Conservation (phyloP, 1,284 basidiomycete species). For the Serendipita sp. region DNA sequence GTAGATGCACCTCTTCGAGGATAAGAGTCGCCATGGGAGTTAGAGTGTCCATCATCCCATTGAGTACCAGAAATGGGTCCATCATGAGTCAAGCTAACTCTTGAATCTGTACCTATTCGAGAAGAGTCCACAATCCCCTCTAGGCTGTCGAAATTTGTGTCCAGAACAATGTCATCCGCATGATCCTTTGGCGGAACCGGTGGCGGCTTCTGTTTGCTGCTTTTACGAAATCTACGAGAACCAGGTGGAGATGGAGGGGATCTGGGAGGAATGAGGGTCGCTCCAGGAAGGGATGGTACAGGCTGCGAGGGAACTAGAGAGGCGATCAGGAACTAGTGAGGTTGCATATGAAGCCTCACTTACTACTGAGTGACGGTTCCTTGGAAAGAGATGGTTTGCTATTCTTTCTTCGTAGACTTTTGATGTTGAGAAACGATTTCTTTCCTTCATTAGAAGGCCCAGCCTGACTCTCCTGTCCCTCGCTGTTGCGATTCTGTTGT, state of each 20-base stretch:
- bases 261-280: not conserved
- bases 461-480: not conserved
- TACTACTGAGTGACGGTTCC: not conserved
- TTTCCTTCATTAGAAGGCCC: not conserved
- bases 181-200: constrained; percentile 1
- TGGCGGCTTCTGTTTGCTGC: not conserved
- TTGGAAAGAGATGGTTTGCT: not conserved
- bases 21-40: not conserved
- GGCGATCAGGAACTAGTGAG: not conserved
- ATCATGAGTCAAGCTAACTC: not conserved
- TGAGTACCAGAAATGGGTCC: not conserved
- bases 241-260: not conserved
- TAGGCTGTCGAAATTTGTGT: constrained; percentile 1
- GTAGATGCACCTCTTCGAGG: not conserved
- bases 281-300: not conserved
- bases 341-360: not conserved
- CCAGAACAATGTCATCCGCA: not conserved
- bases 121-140: constrained; percentile 2
- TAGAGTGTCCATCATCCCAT: not conserved
- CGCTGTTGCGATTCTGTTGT: not conserved
- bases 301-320: not conserved
- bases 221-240: not conserved
- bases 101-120: not conserved
- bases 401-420: constrained; percentile 3
- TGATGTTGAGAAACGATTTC: constrained; percentile 2